phyloP scores from a whole-genome alignment of 1,139 yeast species.

The Pneumocystis murina region DNA sequence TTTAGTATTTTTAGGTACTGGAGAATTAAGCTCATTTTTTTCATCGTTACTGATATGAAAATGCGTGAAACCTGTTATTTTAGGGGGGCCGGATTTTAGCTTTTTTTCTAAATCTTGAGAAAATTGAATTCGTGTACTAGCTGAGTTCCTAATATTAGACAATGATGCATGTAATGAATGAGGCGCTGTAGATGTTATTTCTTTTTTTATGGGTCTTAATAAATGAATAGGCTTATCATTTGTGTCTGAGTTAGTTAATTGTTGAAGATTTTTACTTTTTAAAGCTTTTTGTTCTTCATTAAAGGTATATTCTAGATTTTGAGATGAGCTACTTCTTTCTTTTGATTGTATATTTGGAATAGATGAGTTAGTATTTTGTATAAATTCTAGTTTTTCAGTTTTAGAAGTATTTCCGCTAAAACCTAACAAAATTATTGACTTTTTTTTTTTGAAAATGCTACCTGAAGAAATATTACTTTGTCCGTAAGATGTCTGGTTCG shows the following conservation, averaged over 20 bases:
- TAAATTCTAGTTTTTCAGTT: neutral
- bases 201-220: neutral
- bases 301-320: neutral
- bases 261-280: neutral
- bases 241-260: neutral
- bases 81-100: neutral
- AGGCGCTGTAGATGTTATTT: neutral
- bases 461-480: neutral
- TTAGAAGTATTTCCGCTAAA: neutral
- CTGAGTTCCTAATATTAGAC: neutral
- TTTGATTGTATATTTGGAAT: neutral
- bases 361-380: neutral
- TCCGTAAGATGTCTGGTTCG: neutral
- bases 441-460: neutral
- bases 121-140: neutral
- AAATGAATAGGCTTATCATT: neutral
- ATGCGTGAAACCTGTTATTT: neutral
- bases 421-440: neutral
- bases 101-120: neutral
- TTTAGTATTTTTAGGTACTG: neutral
- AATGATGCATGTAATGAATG: neutral
- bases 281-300: neutral
- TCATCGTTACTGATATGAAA: neutral
- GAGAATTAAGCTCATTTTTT: neutral
- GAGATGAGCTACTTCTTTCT: neutral